Base-by-base conservation (phyloP, 192 early-diverging fungal genomes). In the Gigaspora rosea region DNA sequence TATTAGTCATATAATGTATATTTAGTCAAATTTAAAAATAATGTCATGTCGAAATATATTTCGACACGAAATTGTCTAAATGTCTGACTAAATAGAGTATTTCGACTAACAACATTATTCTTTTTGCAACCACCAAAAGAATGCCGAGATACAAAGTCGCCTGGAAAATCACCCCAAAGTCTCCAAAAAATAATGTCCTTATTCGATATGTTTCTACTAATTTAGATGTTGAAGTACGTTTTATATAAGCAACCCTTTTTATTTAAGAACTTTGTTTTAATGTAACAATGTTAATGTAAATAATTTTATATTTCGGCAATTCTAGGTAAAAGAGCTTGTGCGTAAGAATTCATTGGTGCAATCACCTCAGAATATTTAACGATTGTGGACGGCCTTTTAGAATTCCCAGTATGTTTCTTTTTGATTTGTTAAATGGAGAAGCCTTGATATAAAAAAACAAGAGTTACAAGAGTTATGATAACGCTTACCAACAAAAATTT, bases 281-380 rank as follows among this genome's bases (percentile, higher is more conserved):
- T 0, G n/a, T 13, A 35, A 15, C 18, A 7, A 18, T 41, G 36
- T 7, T 65, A 36, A 64, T 41, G 6, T 65, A 13, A 33, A 15
- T 67, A 12, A 51, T 49, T 68, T 22, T 27, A 27, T 61, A 41
- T 27, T 27, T 27, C 41, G 41, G 41, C 41, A 41, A 41, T 47
- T 68, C 49, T 27, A 68, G 75, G 75, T 85, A 71, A 79, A 63
- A 69, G 78, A 79, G 12, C 62, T 75, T 46, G 81, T 80, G 15
- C 72, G 73, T 4, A 49, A 50, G 63, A 79, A 27, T 78, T 82
- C 8, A 68, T 86, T 18, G 79, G 84, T 3, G 69, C 70, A 10
- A 77, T 83, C 22, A 76, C 83, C 18, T 81, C 85, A 35, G n/a
- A 78, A n/a, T 91, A 84, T 59, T 79, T 91, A 18, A 80, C 82